Evolutionary conservation across 768 basidiomycete species (phyloP), one percentile per base, ranked within the genome.

Genomic region (Hortiboletus flavorubellus): DNA sequence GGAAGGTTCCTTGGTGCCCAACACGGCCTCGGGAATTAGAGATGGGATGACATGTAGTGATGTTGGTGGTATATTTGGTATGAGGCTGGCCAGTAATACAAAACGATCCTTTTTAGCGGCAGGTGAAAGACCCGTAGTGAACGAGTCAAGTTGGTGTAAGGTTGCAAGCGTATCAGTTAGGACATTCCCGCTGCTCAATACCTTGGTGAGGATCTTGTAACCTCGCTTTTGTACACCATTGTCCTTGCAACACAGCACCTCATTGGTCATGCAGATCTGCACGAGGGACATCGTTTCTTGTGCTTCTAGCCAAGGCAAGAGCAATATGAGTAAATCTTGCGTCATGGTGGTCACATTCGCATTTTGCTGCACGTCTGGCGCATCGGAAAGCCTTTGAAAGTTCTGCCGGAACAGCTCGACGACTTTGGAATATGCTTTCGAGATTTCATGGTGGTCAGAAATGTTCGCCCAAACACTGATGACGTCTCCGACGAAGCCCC

Each of bases 61-160:
- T 6, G 83, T 80, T 1, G 86, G 70, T 0, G 91, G 85, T 33
- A 98, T 79, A 23, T 72, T 70, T 9, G 82, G 78, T 31, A 98
- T 76, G 41, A 98, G 78, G 1, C 80, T 75, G 4, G 85, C 70
- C 44, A 98, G 77, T 1, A 98, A 76, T 49, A 78, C 79, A 59
- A 94, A 85, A 8, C 97, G 89, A 69, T 98, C 97, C 86, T 92
- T 87, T 76, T 97, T 97, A 5, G 96, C 93, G 34, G 93, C 93
- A 26, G 91, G 76, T 0, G 82, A 78, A 45, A 96, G 78, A 5
- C 82, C 83, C 21, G 84, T 79, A 2, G 82, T 78, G 33, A 85
- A 72, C 35, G 81, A 82, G 46, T 89, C 85, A 45, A 98, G 71
- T 54, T 78, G 77, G 56, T 81, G 77, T 26, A 97, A 73, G 29